phyloP scores from a whole-genome alignment of 2,329 filamentous ascomycete species.

The Penicillium sp. region DNA sequence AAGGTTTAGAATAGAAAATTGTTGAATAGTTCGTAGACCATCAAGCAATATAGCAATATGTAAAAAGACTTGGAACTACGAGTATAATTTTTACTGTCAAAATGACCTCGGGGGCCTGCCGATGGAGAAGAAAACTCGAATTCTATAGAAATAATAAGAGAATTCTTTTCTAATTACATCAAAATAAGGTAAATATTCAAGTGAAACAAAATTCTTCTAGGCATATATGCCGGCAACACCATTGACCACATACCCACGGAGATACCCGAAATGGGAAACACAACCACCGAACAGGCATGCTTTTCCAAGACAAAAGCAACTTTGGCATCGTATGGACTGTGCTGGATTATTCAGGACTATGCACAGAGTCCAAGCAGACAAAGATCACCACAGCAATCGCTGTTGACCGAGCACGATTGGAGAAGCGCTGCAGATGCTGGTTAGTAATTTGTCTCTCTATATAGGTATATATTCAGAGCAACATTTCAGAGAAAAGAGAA shows the following conservation, averaged over 20 bases:
- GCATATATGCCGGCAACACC: neutral
- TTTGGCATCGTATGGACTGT: too few species aligned
- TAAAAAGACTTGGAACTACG: too few species aligned
- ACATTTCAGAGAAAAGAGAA: neutral
- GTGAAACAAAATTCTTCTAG: neutral
- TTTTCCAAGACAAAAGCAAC: neutral
- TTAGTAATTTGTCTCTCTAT: too few species aligned
- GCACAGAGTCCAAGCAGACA: constrained; percentile 3
- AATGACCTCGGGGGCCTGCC: too few species aligned
- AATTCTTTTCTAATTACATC: too few species aligned
- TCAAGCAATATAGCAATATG: too few species aligned
- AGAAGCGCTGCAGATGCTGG: neutral
- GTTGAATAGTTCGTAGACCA: too few species aligned
- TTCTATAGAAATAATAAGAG: neutral
- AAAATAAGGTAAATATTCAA: neutral
- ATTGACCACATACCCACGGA: too few species aligned
- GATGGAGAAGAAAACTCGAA: neutral
- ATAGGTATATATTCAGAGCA: too few species aligned
- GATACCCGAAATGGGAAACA: neutral
- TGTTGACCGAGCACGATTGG: constrained; percentile 4
- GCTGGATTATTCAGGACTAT: neutral
- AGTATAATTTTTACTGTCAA: too few species aligned
- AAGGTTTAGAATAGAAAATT: too few species aligned
- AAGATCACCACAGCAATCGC: constrained; percentile 2
- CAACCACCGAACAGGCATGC: neutral